These are phyloP conservation scores for Colletotrichum noveboracense DNA, from an alignment of 2,329 filamentous ascomycete genomes.

Conservation along the genomic window DNA sequence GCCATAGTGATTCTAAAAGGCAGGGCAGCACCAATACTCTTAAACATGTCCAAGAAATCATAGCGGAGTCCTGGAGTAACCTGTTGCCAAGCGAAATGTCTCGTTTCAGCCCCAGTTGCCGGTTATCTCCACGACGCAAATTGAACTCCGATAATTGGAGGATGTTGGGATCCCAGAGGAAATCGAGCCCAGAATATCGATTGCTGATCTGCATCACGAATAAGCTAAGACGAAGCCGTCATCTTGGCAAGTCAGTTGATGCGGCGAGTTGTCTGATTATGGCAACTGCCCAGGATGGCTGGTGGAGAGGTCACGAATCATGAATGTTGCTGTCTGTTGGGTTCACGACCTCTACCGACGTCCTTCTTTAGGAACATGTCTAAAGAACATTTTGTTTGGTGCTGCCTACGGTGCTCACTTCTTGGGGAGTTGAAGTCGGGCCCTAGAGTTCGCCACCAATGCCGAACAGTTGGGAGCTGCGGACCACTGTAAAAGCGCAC, in stretches of 20 bases:
- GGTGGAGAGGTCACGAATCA: not conserved
- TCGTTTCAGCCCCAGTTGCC: not conserved
- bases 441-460: too few relatives aligned
- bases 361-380: not conserved
- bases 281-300: not conserved
- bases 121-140: not conserved
- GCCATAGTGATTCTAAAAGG: accelerated
- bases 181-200: accelerated
- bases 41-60: too few relatives aligned
- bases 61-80: not conserved
- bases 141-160: accelerated
- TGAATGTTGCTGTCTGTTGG: not conserved
- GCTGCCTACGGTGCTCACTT: too few relatives aligned
- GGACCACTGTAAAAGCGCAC: too few relatives aligned
- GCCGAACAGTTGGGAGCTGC: too few relatives aligned
- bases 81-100: not conserved
- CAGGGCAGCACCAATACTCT: not conserved
- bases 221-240: not conserved
- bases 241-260: not conserved
- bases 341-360: accelerated
- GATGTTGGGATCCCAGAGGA: not conserved
- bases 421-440: too few relatives aligned
- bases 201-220: not conserved
- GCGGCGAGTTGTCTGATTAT: accelerated
- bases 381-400: too few relatives aligned